Evolutionary conservation across 805 yeast genomes (phyloP), one percentile per base, ranked within the genome.

Genomic region (Saccharomycopsis fermentans): DNA sequence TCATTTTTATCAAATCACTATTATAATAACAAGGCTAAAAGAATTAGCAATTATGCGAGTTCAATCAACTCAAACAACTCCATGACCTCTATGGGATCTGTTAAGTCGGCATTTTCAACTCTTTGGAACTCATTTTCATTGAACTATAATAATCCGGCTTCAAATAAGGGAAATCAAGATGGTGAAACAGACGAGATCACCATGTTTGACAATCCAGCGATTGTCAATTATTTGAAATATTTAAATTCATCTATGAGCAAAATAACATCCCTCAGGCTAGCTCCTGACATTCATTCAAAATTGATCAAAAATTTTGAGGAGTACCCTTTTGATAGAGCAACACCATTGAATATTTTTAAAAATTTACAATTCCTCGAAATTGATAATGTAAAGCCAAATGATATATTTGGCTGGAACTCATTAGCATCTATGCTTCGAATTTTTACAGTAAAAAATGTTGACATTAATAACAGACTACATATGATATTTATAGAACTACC

Each of bases 301-400:
- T 70, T 81, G 51, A 83, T 83, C 32, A 77, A 74, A 55, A 82
- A 83, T 2, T 84, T 82, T 67, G 87, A 83, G 65, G 88, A 83
- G 66, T 83, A 80, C 66, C 89, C 88, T 0, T 83, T 84, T 67
- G 89, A 84, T 65, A 82, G 87, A 3, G 77, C 85, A 4, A 83
- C 84, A 8, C 88, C 89, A 2, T 67, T 84, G n/a, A 71, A 71
- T 43, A 74, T 81, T 68, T 84, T 83, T 68, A 82, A 81, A 61
- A 84, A 82, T 65, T 69, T 83, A 54, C 80, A 82, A 54, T 86
- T 83, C 21, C 70, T 83, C 52, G 89, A 83, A 65, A 68, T 84
- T 2, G 73, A 74, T 29, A 86, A 82, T 59, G 72, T 81, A 59
- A 86, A 82, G 62, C 84, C 86, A 19, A 81, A 82, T 61, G 86